Percentiles rank a stretch among this genome's conserved stretches.
Evolutionary conservation across 2,329 filamentous ascomycete genomes (phyloP).

Genomic region (Emericellopsis atlantica): DNA sequence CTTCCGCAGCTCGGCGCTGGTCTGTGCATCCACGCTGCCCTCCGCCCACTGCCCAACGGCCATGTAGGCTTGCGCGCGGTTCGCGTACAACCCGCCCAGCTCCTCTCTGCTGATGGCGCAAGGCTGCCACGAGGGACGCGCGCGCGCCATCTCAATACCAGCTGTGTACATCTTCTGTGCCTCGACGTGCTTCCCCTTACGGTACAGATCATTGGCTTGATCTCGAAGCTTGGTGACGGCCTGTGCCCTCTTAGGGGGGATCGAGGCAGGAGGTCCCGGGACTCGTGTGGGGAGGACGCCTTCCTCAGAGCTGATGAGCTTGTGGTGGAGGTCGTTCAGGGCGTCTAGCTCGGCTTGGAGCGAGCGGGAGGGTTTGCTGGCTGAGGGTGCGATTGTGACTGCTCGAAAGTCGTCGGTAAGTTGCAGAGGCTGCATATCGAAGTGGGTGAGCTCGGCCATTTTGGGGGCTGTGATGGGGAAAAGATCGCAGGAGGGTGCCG

Average conservation of each 20-base stretch:
- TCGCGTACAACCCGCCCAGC: conserved; percentile 64
- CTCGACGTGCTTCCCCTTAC: conserved; percentile 61
- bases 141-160: conserved; percentile 81
- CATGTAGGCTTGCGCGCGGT: conserved; percentile 87
- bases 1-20: conserved; percentile 76
- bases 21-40: conserved; percentile 76
- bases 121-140: conserved; percentile 79
- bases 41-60: conserved; percentile 70
- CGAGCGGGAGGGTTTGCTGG: conserved; percentile 30
- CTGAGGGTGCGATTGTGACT: conserved; percentile 63
- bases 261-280: conserved; percentile 76
- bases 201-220: conserved; percentile 69
- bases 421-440: conserved; percentile 68
- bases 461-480: conserved; percentile 4
- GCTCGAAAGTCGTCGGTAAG: conserved; percentile 76
- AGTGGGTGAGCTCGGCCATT: conserved; percentile 56
- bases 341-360: conserved; percentile 54
- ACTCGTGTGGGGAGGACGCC: conserved; percentile 47
- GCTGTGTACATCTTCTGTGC: conserved; percentile 72
- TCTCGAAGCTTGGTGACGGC: conserved; percentile 88
- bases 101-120: conserved; percentile 75
- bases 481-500: too few relatives aligned
- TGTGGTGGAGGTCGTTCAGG: conserved; percentile 69
- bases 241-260: conserved; percentile 84
- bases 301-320: conserved; percentile 43